These are phyloP conservation scores for Talaromyces sp. DNA, from an alignment of 2,329 filamentous ascomycete species.

Conservation along the genomic window DNA sequence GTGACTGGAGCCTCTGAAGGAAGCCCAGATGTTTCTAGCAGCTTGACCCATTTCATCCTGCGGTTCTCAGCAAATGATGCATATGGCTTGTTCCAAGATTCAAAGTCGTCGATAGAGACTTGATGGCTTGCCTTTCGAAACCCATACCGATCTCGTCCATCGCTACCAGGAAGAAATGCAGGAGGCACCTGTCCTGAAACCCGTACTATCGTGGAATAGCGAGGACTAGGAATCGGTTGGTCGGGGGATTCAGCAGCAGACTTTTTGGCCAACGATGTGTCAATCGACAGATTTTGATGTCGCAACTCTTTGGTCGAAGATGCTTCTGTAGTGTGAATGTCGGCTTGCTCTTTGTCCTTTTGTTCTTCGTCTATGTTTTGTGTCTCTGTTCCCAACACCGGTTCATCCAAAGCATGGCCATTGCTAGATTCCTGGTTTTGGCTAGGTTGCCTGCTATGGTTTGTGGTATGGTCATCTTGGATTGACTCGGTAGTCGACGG, in stretches of 20 bases:
- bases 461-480: neutral
- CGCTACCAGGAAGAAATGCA: constrained; percentile 25
- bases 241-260: constrained; percentile 1
- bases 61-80: constrained; percentile 69
- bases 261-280: constrained; percentile 1
- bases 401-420: neutral
- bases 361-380: neutral
- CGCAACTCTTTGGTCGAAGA: constrained; percentile 7
- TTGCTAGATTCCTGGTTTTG: neutral
- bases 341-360: neutral
- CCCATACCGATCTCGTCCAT: constrained; percentile 73
- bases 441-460: neutral
- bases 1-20: constrained; percentile 66
- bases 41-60: constrained; percentile 73
- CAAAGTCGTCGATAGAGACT: constrained; percentile 70
- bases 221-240: constrained; percentile 19
- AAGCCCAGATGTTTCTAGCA: constrained; percentile 72
- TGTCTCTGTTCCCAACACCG: neutral
- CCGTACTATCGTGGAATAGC: constrained; percentile 21
- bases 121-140: constrained; percentile 86
- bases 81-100: constrained; percentile 74
- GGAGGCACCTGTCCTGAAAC: constrained; percentile 37
- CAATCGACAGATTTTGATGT: constrained; percentile 7
- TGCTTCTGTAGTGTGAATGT: constrained; percentile 10
- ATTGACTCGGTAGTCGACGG: neutral